A percentile compares a stretch with the other conserved stretches of the same genome.
phyloP scores from a whole-genome alignment of 305 asterid species.

The Fraxinus sp. region DNA sequence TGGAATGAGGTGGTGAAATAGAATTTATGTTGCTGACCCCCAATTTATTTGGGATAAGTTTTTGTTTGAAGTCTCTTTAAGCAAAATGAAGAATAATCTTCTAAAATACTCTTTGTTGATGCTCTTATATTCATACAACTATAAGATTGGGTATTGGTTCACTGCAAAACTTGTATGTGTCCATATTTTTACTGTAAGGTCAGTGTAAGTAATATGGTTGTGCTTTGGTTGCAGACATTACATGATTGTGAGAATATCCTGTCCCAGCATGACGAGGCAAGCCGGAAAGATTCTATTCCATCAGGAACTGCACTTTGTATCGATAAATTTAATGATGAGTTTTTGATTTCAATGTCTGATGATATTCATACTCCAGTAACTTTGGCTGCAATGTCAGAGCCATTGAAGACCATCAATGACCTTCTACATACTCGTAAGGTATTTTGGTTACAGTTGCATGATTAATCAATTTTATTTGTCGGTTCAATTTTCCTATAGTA shows the following conservation, averaged over 20 bases:
- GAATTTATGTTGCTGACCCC: neutral
- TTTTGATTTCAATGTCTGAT: conserved; percentile 73
- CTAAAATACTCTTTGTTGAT: neutral
- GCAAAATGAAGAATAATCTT: neutral
- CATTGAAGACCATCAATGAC: conserved; percentile 80
- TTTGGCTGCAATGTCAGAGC: conserved; percentile 93
- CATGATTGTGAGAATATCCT: conserved; percentile 60
- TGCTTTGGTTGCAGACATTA: conserved; percentile 58
- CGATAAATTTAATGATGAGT: conserved; percentile 63
- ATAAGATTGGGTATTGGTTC: conserved; percentile 1
- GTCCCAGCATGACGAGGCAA: conserved; percentile 40
- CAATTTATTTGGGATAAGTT: neutral
- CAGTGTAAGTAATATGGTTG: conserved; percentile 18
- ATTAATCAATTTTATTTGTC: neutral
- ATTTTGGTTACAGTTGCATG: conserved; percentile 20
- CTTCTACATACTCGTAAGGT: conserved; percentile 91
- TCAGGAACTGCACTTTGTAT: conserved; percentile 56
- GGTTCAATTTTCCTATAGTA: neutral
- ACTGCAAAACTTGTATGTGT: conserved; percentile 3
- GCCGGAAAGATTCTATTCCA: conserved; percentile 56
- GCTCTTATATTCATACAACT: neutral
- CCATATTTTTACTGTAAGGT: neutral
- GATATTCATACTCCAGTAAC: conserved; percentile 87
- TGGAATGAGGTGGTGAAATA: neutral
- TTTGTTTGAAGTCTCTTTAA: neutral